phyloP scores from a whole-genome alignment of 1,284 basidiomycete genomes.

The Cutaneotrichosporon mucoides region DNA sequence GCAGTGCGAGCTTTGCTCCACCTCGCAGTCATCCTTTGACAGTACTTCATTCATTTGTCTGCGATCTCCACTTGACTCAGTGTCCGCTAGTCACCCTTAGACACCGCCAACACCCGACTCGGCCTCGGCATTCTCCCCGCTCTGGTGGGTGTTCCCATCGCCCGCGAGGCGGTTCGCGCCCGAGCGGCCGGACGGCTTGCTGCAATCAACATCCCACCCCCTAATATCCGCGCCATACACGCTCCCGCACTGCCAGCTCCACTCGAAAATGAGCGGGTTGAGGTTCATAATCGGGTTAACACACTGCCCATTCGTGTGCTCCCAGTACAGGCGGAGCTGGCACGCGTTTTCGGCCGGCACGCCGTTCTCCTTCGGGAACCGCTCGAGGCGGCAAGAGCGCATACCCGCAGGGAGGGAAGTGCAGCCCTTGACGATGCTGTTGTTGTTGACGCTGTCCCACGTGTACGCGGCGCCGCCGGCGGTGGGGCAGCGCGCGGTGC shows the following conservation, averaged over 20 bases:
- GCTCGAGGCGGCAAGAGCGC: not conserved
- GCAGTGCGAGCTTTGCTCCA: no score
- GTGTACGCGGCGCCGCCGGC: not conserved
- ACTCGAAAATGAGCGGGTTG: not conserved
- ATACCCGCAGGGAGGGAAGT: not conserved
- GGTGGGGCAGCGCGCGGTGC: not conserved
- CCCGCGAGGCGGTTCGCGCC: no score
- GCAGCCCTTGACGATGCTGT: not conserved
- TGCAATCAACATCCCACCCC: not conserved
- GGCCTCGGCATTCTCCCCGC: no score
- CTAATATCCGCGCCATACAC: not conserved
- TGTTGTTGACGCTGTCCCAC: no score
- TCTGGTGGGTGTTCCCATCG: no score
- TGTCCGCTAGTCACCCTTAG: no score
- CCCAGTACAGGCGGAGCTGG: not conserved
- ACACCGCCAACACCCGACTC: no score
- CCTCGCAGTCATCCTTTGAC: no score
- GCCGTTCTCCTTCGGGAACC: not conserved
- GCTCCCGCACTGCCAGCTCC: not conserved
- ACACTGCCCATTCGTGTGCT: not conserved
- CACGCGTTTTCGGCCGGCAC: not conserved
- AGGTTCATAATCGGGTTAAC: not conserved
- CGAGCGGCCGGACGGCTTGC: not conserved
- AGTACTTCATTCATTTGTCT: no score
- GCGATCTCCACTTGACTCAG: no score